phyloP scores from a whole-genome alignment of 2,329 filamentous ascomycete species.

The Penicillium sp. region DNA sequence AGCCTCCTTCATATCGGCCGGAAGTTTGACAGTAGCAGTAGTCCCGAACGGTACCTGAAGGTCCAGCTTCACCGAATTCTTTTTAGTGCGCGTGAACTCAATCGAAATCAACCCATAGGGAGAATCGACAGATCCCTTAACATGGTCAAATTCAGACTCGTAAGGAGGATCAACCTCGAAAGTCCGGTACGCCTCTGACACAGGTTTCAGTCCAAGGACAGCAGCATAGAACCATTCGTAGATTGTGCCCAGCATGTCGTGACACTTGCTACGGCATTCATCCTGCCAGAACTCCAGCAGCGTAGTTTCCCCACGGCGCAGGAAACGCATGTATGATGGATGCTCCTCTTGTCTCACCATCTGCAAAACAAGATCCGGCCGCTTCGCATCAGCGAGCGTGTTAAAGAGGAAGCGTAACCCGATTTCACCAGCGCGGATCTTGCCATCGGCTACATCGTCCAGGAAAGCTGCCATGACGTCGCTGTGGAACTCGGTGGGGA shows the following conservation, averaged over 20 bases:
- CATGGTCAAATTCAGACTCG: conserved; percentile 39
- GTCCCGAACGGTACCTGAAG: conserved; percentile 12
- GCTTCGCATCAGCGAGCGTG: conserved; percentile 20
- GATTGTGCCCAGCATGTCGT: conserved; percentile 51
- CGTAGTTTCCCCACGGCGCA: conserved; percentile 57
- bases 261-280: conserved; percentile 70
- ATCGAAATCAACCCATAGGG: conserved; percentile 21
- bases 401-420: conserved; percentile 24
- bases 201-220: conserved; percentile 39
- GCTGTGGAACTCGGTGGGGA: conserved; percentile 11
- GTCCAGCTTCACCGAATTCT: background rate
- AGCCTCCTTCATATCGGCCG: background rate
- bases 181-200: conserved; percentile 40
- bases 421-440: conserved; percentile 24
- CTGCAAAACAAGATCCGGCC: conserved; percentile 22
- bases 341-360: conserved; percentile 49
- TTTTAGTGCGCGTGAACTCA: conserved; percentile 5
- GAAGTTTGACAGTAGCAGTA: conserved; percentile 3
- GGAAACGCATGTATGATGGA: conserved; percentile 50
- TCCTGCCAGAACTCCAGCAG: conserved; percentile 80
- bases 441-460: conserved; percentile 16
- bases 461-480: conserved; percentile 22
- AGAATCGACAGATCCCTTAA: conserved; percentile 20
- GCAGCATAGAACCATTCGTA: conserved; percentile 50
- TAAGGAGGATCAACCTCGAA: conserved; percentile 43